Base-by-base conservation (phyloP, 768 basidiomycete species). In the Boletus sp. region DNA sequence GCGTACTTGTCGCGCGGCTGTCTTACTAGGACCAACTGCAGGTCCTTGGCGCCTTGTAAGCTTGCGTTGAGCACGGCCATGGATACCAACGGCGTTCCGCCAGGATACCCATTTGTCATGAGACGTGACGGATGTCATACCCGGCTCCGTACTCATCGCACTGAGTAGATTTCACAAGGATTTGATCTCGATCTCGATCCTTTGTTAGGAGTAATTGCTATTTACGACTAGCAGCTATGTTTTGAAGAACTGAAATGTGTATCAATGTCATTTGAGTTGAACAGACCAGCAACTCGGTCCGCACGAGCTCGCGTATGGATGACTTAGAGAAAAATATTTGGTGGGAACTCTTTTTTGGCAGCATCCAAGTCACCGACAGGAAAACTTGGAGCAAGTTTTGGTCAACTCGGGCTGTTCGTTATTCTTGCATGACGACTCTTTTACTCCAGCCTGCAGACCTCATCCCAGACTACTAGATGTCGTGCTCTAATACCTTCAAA, bases 1-100 rank as follows among this genome's bases (percentile, higher is more conserved):
- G 96, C 5, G 92, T 98, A 1, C 78, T 98, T 12, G 76, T 96
- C 51, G 92, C 94, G 2, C 82, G 83, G 29, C 32, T 71, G 46
- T 37, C 45, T 51, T 73, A n/a, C n/a, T n/a, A 60, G 55, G 36
- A 28, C n/a, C 42, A 18, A 51, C 35, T n/a, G 24, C 42, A 20
- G 18, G 29, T 17, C 32, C 40, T 35, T 18, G 14, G 15, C 17
- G 35, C n/a, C 32, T n/a, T 6, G 24, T 14, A 12, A 6, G 37
- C 8, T 40, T 40, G 35, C 45, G 42, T 47, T 29, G 29, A 5
- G 20, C 20, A 15, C 17, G 37, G 50, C 24, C 15, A 11, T 20
- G 44, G 50, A 52, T 45, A 35, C 11, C 33, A 35, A 35, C 7
- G 8, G 33, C 33, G 24, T 24, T 24, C 11, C 28, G 0, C 44